phyloP scores from a whole-genome alignment of 768 basidiomycete species.

The Agaricus blazei region DNA sequence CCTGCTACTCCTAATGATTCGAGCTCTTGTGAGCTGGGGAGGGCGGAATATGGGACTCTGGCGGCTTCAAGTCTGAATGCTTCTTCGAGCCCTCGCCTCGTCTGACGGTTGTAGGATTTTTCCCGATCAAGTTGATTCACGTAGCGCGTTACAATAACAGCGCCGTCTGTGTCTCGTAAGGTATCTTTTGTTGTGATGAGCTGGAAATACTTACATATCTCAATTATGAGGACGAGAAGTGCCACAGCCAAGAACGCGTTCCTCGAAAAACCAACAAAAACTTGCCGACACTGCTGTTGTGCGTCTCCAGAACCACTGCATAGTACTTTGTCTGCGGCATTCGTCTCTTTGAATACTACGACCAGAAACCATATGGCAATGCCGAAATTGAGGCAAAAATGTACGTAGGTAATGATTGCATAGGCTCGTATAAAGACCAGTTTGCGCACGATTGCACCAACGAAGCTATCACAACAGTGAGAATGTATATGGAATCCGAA shows the following conservation, averaged over 20 bases:
- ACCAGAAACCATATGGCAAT: conserved; percentile 49
- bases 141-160: conserved; percentile 48
- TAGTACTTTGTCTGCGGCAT: conserved; percentile 32
- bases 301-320: conserved; percentile 40
- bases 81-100: conserved; percentile 28
- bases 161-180: conserved; percentile 37
- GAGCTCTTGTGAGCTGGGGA: conserved; percentile 9
- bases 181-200: conserved; percentile 4
- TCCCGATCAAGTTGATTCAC: conserved; percentile 46
- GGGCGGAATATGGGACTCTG: conserved; percentile 10
- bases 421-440: conserved; percentile 55
- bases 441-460: conserved; percentile 60
- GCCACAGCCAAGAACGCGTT: conserved; percentile 44
- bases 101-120: conserved; percentile 37
- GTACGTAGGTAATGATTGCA: conserved; percentile 50
- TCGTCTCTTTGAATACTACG: conserved; percentile 40
- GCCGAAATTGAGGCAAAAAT: conserved; percentile 50
- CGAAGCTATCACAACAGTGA: conserved; percentile 34
- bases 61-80: conserved; percentile 28
- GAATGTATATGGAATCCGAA: background rate
- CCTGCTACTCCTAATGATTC: conserved; percentile 19
- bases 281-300: conserved; percentile 36
- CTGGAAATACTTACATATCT: conserved; percentile 45
- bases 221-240: conserved; percentile 39
- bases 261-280: conserved; percentile 33